phyloP scores from a whole-genome alignment of 1,284 basidiomycete genomes.

The Apiotrichum mycotoxinovorans region DNA sequence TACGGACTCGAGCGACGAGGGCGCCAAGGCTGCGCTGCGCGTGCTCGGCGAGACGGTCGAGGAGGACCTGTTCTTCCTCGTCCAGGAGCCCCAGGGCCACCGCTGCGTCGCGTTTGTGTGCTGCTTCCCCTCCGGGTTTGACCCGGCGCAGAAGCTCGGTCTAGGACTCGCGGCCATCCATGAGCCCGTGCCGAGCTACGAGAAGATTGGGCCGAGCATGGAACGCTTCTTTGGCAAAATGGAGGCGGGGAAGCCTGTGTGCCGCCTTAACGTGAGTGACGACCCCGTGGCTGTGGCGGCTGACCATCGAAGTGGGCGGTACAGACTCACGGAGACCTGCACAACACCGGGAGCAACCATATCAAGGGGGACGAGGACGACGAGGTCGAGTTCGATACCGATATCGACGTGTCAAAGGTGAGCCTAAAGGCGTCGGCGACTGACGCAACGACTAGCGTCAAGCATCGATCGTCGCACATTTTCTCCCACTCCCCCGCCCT shows the following conservation, averaged over 20 bases:
- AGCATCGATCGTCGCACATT: no score
- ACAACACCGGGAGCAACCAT: constrained; percentile 12
- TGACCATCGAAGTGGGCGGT: constrained; percentile 15
- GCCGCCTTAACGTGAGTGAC: constrained; percentile 8
- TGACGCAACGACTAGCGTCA: no score
- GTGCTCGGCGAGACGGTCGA: constrained; percentile 14
- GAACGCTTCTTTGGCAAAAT: constrained; percentile 17
- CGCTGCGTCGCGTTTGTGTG: constrained; percentile 16
- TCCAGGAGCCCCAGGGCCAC: constrained; percentile 2
- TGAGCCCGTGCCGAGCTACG: constrained; percentile 14
- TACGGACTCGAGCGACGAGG: neutral
- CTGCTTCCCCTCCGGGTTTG: constrained; percentile 17
- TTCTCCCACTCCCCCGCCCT: no score
- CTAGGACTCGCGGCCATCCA: constrained; percentile 11
- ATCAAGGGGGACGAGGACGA: constrained; percentile 3
- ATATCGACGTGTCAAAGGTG: constrained; percentile 7
- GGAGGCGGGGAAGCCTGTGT: constrained; percentile 14
- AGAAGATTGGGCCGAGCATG: constrained; percentile 17
- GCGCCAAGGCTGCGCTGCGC: neutral
- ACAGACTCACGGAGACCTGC: constrained; percentile 12
- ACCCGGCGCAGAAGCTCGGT: constrained; percentile 15
- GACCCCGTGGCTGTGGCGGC: neutral
- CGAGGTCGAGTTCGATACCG: neutral
- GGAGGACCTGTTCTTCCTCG: constrained; percentile 18
- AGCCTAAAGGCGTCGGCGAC: neutral